Percentiles rank a stretch among this genome's conserved stretches.
Conservation (phyloP, 2,329 filamentous ascomycete species). For the Neopestalotiopsis sp. region DNA sequence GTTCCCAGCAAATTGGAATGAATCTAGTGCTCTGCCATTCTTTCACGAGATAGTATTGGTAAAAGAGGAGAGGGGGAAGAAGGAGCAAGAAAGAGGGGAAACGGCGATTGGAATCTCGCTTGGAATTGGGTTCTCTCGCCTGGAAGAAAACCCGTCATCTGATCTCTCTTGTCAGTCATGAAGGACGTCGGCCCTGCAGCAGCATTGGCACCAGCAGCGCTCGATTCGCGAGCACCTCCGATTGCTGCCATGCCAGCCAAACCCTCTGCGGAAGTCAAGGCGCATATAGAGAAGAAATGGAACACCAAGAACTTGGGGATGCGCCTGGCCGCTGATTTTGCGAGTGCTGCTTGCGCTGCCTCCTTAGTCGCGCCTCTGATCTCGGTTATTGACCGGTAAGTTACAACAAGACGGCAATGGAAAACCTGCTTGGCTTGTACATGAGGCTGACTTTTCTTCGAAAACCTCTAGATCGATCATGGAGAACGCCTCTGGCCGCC, state of each 20-base stretch:
- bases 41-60: neutral
- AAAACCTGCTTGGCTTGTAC: neutral
- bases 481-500: slow-evolving; percentile 77
- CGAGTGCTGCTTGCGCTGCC: slow-evolving; percentile 74
- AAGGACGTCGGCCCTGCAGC: neutral
- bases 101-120: neutral
- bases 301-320: slow-evolving; percentile 76
- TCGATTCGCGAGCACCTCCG: slow-evolving; percentile 6
- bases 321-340: slow-evolving; percentile 70
- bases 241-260: slow-evolving; percentile 8
- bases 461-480: slow-evolving; percentile 67
- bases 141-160: neutral
- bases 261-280: slow-evolving; percentile 14
- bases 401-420: neutral
- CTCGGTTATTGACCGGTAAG: slow-evolving; percentile 83
- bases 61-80: neutral
- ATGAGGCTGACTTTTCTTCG: slow-evolving; percentile 17
- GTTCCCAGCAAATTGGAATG: neutral
- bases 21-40: neutral
- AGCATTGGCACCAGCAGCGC: slow-evolving; percentile 7
- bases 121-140: neutral
- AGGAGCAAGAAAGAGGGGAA: neutral
- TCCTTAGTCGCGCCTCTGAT: slow-evolving; percentile 82
- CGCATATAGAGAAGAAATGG: slow-evolving; percentile 52
- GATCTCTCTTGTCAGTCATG: neutral